phyloP scores from a whole-genome alignment of 495 filamentous ascomycete species.

The Echria macrotheca region DNA sequence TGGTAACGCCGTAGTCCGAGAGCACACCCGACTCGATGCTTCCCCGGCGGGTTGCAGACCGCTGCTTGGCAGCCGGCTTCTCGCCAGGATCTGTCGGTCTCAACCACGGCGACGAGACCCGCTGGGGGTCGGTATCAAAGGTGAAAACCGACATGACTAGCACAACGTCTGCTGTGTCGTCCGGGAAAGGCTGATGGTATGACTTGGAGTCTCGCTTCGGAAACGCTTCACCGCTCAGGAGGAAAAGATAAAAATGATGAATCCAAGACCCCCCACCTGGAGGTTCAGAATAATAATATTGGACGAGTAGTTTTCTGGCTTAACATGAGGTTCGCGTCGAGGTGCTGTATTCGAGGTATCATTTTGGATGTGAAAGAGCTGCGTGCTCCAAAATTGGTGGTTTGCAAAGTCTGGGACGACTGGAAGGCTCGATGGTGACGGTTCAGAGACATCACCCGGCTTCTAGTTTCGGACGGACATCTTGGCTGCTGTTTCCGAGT shows the following conservation, averaged over 20 bases:
- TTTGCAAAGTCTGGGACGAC: slow-evolving; percentile 1
- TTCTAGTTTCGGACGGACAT: slow-evolving; percentile 14
- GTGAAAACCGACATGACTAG: slow-evolving; percentile 87
- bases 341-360: slow-evolving; percentile 51
- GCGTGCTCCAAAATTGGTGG: slow-evolving; percentile 7
- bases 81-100: slow-evolving; percentile 38
- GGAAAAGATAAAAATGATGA: too few relatives aligned
- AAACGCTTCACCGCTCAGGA: too few relatives aligned
- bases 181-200: neutral
- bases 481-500: too few relatives aligned
- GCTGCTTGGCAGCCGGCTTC: slow-evolving; percentile 24
- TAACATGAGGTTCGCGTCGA: slow-evolving; percentile 25
- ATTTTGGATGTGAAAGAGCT: slow-evolving; percentile 44
- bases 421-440: slow-evolving; percentile 1
- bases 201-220: neutral
- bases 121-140: slow-evolving; percentile 79
- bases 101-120: slow-evolving; percentile 87
- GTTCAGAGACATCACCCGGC: neutral
- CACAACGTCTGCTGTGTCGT: neutral
- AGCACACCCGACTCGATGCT: slow-evolving; percentile 46
- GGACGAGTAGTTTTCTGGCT: too few relatives aligned
- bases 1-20: slow-evolving; percentile 66
- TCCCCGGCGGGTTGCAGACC: slow-evolving; percentile 23
- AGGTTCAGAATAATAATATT: too few relatives aligned
- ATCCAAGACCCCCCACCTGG: too few relatives aligned